These are phyloP conservation scores for Paraconiothyrium sp. DNA, from an alignment of 2,329 filamentous ascomycete genomes.

Conservation along the genomic window DNA sequence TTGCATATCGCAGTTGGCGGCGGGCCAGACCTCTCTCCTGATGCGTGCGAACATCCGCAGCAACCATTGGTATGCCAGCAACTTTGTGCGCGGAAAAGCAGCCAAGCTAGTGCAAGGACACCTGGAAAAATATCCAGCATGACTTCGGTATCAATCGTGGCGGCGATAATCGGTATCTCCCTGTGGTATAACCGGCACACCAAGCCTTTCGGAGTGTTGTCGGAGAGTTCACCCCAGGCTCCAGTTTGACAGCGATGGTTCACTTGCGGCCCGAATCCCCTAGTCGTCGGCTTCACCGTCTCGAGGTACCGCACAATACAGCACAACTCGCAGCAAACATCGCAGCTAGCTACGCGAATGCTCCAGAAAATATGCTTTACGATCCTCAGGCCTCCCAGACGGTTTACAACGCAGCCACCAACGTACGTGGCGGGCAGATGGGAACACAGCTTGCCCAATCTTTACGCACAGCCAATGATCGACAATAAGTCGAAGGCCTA, in stretches of 20 bases:
- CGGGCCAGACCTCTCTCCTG: neutral
- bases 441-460: neutral
- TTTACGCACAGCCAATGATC: neutral
- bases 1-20: neutral
- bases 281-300: neutral
- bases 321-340: neutral
- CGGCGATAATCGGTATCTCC: neutral
- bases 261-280: constrained; percentile 3
- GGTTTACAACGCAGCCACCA: neutral
- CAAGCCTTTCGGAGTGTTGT: no score
- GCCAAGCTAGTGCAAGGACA: neutral
- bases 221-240: neutral
- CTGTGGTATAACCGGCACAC: no score
- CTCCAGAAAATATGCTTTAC: neutral
- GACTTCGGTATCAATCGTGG: neutral
- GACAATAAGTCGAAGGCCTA: no score
- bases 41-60: neutral
- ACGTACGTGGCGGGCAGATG: neutral
- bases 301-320: neutral
- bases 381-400: constrained; percentile 10
- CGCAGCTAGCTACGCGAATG: neutral
- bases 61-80: neutral
- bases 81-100: neutral
- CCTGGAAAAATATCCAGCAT: neutral
- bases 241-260: neutral